Conservation (phyloP, 352 stramenopile species). For the Pythium biforme region DNA sequence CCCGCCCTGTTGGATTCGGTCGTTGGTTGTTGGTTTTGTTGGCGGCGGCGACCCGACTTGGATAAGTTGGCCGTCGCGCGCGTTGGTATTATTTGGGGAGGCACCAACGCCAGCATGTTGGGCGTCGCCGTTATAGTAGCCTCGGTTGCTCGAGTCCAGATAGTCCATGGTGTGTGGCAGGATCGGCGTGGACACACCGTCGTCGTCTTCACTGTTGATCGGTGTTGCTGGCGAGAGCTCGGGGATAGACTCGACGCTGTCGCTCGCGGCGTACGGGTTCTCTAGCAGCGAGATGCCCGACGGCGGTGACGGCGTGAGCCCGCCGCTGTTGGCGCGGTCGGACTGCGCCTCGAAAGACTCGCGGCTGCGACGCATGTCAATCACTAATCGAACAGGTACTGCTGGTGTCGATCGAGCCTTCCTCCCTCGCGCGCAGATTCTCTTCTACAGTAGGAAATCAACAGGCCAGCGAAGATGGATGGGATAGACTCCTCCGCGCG, state of each 20-base stretch:
- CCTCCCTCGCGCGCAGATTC: too few relatives aligned
- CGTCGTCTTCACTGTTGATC: slow-evolving; percentile 10
- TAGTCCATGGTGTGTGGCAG: slow-evolving; percentile 11
- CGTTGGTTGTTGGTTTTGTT: background rate
- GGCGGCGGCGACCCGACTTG: background rate
- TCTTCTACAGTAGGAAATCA: too few relatives aligned
- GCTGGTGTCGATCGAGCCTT: background rate
- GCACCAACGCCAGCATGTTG: background rate
- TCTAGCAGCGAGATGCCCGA: slow-evolving; percentile 25
- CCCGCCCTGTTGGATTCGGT: background rate
- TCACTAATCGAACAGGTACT: background rate
- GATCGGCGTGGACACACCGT: slow-evolving; percentile 7
- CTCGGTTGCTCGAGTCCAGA: slow-evolving; percentile 4
- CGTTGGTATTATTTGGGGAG: background rate
- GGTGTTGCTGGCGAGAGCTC: slow-evolving; percentile 22
- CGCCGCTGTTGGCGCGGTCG: background rate
- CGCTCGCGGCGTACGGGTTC: slow-evolving; percentile 19
- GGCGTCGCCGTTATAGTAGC: too few relatives aligned
- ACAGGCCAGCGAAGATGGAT: too few relatives aligned
- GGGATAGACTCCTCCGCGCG: too few relatives aligned
- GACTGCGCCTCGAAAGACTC: slow-evolving; percentile 21
- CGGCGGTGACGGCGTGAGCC: slow-evolving; percentile 10
- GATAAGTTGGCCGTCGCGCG: too few relatives aligned
- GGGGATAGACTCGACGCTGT: slow-evolving; percentile 28
- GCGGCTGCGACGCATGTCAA: slow-evolving; percentile 24